A percentile compares a stretch with the other conserved stretches of the same genome.
These are phyloP conservation scores for Physcomitrium patens DNA, from an alignment of 225 moss, liverwort and hornwort species.

Conservation along the genomic window DNA sequence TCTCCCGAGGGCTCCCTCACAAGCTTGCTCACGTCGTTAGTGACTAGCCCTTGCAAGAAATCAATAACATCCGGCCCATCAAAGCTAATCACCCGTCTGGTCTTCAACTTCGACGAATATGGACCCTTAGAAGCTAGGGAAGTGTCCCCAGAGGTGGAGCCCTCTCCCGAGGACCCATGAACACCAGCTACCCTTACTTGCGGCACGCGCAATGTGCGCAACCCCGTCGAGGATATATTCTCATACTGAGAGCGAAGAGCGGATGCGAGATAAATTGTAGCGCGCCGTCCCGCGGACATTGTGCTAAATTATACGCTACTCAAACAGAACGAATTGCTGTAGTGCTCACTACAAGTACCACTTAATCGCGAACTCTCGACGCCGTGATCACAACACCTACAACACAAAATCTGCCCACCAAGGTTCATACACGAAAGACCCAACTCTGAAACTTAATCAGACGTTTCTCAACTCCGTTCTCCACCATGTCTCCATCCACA, in stretches of 20 bases:
- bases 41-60: conserved; percentile 86
- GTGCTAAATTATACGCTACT: not conserved
- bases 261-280: conserved; percentile 34
- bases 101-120: conserved; percentile 64
- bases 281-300: conserved; percentile 43
- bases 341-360: not conserved
- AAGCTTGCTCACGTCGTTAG: conserved; percentile 81
- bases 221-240: not conserved
- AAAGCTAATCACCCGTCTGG: conserved; percentile 71
- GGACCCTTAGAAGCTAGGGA: conserved; percentile 51
- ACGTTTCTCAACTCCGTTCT: not conserved
- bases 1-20: conserved; percentile 30
- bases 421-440: not conserved
- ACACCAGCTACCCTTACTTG: conserved; percentile 20
- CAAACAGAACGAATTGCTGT: not conserved
- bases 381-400: not conserved
- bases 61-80: conserved; percentile 74
- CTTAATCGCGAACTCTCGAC: not conserved
- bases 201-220: not conserved
- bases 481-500: not conserved
- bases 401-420: not conserved
- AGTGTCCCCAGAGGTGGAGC: conserved; percentile 51
- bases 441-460: not conserved
- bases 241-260: conserved; percentile 10
- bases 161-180: conserved; percentile 41